Evolutionary conservation across 1,139 yeast genomes (phyloP).

Genomic region (Entelexis paramagnoliae): DNA sequence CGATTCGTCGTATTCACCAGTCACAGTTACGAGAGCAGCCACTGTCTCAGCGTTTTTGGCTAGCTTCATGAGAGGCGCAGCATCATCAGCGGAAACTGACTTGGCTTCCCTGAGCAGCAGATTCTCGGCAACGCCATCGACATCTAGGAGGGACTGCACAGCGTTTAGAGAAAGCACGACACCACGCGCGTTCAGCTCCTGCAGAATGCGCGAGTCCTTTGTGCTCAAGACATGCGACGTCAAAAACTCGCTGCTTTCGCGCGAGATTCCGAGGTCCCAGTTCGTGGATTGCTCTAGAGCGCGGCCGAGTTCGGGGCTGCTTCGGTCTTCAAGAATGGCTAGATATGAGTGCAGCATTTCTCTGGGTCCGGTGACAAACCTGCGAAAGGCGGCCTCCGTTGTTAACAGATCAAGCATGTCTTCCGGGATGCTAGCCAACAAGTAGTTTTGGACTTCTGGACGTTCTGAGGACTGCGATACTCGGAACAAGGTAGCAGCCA

Average conservation of each 20-base stretch:
- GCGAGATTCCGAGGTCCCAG: slow-evolving; percentile 22
- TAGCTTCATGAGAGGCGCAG: slow-evolving; percentile 1
- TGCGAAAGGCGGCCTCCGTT: slow-evolving; percentile 14
- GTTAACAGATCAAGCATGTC: slow-evolving; percentile 11
- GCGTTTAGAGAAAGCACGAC: slow-evolving; percentile 13
- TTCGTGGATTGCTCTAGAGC: slow-evolving; percentile 7
- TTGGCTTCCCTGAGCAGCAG: slow-evolving; percentile 10
- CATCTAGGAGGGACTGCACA: background rate
- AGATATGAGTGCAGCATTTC: slow-evolving; percentile 7
- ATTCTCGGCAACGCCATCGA: slow-evolving; percentile 13
- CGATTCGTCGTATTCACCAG: slow-evolving; percentile 4
- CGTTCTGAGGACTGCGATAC: slow-evolving; percentile 10
- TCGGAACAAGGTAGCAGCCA: slow-evolving; percentile 25
- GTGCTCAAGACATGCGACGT: background rate
- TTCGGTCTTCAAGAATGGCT: slow-evolving; percentile 4
- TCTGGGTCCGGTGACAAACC: slow-evolving; percentile 2
- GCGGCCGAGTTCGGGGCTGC: slow-evolving; percentile 12
- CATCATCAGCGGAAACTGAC: background rate
- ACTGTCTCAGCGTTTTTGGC: background rate
- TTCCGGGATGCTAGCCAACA: slow-evolving; percentile 23
- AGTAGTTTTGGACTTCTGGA: slow-evolving; percentile 12
- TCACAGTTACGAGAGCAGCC: slow-evolving; percentile 9
- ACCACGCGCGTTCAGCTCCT: slow-evolving; percentile 19
- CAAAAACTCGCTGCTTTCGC: slow-evolving; percentile 14
- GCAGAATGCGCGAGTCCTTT: background rate